A percentile compares a stretch with the other conserved stretches of the same genome.
phyloP scores from a whole-genome alignment of 2,329 filamentous ascomycete genomes.

The Pyrenophora teres region DNA sequence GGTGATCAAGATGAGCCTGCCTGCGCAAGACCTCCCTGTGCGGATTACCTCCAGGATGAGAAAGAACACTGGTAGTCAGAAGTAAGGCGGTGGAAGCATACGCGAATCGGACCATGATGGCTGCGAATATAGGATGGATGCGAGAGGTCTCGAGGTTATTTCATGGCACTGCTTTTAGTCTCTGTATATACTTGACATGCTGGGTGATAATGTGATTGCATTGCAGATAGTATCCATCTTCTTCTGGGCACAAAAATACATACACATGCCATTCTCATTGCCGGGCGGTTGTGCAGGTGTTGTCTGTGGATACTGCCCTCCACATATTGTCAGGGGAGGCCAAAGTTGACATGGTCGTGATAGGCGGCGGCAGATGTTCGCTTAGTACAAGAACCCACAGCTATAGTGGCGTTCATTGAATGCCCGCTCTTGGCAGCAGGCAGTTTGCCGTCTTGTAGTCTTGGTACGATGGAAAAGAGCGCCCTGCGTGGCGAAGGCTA shows the following conservation, averaged over 20 bases:
- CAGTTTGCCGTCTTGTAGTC: constrained; percentile 10
- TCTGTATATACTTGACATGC: constrained; percentile 30
- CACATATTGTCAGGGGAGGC: constrained; percentile 19
- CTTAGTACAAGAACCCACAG: constrained; percentile 19
- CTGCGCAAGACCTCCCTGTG: constrained; percentile 38
- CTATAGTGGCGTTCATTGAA: constrained; percentile 27
- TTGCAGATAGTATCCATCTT: constrained; percentile 13
- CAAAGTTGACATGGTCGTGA: constrained; percentile 22
- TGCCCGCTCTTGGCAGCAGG: constrained; percentile 28
- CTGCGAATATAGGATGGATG: not conserved
- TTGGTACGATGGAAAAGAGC: constrained; percentile 4
- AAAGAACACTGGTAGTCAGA: constrained; percentile 34
- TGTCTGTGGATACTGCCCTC: constrained; percentile 16
- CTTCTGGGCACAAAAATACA: constrained; percentile 18
- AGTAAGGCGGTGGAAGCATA: constrained; percentile 30
- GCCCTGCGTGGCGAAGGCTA: constrained; percentile 7
- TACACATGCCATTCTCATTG: constrained; percentile 3
- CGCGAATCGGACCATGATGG: constrained; percentile 35
- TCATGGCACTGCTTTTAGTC: not conserved
- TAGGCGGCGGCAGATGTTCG: constrained; percentile 24
- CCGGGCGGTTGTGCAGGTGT: constrained; percentile 5
- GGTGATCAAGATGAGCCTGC: constrained; percentile 44
- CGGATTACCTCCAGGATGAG: constrained; percentile 50
- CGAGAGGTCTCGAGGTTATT: not conserved
- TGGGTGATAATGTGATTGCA: constrained; percentile 11